Percentiles rank a stretch among this genome's conserved stretches.
These are phyloP conservation scores for Gonapodya prolifera DNA, from an alignment of 192 early-diverging fungal species.

Conservation along the genomic window DNA sequence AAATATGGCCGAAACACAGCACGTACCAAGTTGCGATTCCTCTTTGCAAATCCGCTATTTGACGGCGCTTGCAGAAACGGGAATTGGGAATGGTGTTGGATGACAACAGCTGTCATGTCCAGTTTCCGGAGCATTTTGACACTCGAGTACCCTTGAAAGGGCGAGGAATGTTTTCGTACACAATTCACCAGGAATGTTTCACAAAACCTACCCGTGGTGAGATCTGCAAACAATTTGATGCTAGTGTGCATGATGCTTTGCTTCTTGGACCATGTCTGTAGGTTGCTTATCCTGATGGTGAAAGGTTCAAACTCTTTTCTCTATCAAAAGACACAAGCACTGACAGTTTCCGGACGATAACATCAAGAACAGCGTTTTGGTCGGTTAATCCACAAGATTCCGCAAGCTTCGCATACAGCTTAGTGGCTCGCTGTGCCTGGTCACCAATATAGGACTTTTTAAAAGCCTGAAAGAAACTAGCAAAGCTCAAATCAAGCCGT, in stretches of 20 bases:
- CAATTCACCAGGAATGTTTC: background rate
- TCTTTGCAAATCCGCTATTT: constrained; percentile 27
- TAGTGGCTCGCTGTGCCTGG: constrained; percentile 32
- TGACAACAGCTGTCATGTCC: constrained; percentile 49
- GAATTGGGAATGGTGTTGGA: constrained; percentile 64
- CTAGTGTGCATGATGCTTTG: constrained; percentile 45
- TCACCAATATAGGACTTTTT: constrained; percentile 73
- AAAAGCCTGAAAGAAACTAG: constrained; percentile 69
- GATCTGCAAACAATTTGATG: constrained; percentile 61
- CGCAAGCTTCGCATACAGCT: constrained; percentile 53
- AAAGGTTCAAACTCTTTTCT: background rate
- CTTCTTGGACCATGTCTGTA: constrained; percentile 43
- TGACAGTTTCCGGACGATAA: constrained; percentile 54
- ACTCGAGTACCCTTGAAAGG: constrained; percentile 42
- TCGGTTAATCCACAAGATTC: constrained; percentile 56
- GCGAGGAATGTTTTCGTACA: background rate
- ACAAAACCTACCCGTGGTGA: constrained; percentile 45
- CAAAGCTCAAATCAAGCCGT: constrained; percentile 61
- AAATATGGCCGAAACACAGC: background rate
- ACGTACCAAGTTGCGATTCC: constrained; percentile 26
- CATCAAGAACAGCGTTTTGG: constrained; percentile 40
- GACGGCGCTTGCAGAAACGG: constrained; percentile 49
- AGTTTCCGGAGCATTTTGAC: constrained; percentile 66
- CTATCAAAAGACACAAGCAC: background rate
- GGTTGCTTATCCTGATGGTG: constrained; percentile 36